Conservation (phyloP, 371 early-diverging fungal genomes). For the Quaeritorhiza haematococci region DNA sequence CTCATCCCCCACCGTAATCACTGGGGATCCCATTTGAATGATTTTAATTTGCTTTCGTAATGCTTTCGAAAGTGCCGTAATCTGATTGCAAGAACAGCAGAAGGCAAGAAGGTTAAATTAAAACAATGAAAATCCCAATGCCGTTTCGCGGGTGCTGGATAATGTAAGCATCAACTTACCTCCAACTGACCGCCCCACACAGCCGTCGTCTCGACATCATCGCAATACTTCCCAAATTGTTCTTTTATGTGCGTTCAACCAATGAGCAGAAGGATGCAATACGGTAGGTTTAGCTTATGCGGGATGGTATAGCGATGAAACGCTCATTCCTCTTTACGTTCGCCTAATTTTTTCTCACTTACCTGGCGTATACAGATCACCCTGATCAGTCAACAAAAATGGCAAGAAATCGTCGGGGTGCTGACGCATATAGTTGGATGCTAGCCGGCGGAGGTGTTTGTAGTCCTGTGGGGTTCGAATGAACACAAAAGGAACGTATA, state of each 20-base stretch:
- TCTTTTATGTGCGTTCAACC: no score
- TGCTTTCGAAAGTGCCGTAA: constrained; percentile 69
- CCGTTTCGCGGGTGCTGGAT: not conserved
- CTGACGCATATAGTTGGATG: constrained; percentile 73
- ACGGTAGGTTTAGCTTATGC: no score
- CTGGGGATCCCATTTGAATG: constrained; percentile 70
- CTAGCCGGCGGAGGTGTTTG: constrained; percentile 57
- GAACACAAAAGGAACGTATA: no score
- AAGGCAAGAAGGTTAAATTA: constrained; percentile 2
- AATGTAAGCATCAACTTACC: constrained; percentile 40
- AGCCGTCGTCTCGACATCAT: constrained; percentile 72
- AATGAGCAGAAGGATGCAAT: constrained; percentile 12
- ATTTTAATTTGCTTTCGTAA: constrained; percentile 69
- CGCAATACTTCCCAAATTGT: constrained; percentile 73
- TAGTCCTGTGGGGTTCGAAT: no score
- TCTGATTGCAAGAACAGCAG: no score
- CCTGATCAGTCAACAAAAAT: constrained; percentile 75
- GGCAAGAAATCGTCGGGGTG: constrained; percentile 84
- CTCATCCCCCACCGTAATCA: constrained; percentile 69
- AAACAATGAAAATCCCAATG: constrained; percentile 3
- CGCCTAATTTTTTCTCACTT: not conserved
- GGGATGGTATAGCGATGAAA: not conserved
- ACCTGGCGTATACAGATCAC: constrained; percentile 63
- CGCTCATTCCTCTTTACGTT: no score
- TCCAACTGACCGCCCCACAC: constrained; percentile 94